A percentile compares a stretch with the other conserved stretches of the same genome.
Evolutionary conservation across 2,329 filamentous ascomycete genomes (phyloP).

Genomic region (Colletotrichum chrysophilum): DNA sequence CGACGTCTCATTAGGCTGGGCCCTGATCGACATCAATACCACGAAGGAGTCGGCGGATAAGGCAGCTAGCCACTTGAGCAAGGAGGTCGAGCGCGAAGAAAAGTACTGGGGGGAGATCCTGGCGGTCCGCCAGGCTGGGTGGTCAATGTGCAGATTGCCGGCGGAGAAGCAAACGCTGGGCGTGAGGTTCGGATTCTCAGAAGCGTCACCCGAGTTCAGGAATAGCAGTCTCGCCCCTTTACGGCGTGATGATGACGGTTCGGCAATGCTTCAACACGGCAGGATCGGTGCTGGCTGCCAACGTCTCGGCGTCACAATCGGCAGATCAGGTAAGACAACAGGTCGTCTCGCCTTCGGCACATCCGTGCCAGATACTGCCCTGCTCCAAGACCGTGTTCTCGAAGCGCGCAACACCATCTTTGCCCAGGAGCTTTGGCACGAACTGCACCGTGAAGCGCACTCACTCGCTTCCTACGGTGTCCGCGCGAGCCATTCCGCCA

Average conservation of each 20-base stretch:
- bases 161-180: conserved; percentile 76
- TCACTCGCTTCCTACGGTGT: conserved; percentile 75
- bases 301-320: conserved; percentile 71
- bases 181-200: conserved; percentile 88
- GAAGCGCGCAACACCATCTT: conserved; percentile 81
- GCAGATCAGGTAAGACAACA: conserved; percentile 59
- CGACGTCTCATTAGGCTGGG: conserved; percentile 71
- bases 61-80: conserved; percentile 74
- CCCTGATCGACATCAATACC: conserved; percentile 76
- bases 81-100: conserved; percentile 80
- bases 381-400: conserved; percentile 72
- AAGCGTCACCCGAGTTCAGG: conserved; percentile 67
- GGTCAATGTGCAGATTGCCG: conserved; percentile 82
- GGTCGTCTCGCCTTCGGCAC: conserved; percentile 61
- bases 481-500: conserved; percentile 61
- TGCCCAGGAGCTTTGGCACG: conserved; percentile 88
- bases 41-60: conserved; percentile 76
- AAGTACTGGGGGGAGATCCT: conserved; percentile 90
- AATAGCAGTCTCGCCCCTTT: conserved; percentile 83
- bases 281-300: conserved; percentile 55
- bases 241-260: conserved; percentile 75
- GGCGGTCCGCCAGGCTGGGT: conserved; percentile 81
- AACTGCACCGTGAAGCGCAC: conserved; percentile 83
- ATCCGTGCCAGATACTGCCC: conserved; percentile 59
- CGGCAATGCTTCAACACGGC: conserved; percentile 74